phyloP scores from a whole-genome alignment of 768 basidiomycete genomes.

The Hemileccinum impolitum region DNA sequence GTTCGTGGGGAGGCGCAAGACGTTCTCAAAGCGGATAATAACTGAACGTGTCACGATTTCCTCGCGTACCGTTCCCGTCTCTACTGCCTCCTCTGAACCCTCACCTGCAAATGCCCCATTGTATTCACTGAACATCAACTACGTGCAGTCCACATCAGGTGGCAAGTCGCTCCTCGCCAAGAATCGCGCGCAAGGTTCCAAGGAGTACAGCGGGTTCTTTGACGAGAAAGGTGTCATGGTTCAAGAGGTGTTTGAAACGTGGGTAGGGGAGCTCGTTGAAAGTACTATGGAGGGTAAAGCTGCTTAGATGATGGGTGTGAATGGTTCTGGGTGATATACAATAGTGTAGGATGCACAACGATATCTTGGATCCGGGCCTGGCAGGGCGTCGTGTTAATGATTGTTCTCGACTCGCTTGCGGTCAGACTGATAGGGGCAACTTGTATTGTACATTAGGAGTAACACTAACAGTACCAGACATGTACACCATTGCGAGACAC shows the following conservation, averaged over 20 bases:
- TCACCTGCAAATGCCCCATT: slow-evolving; percentile 51
- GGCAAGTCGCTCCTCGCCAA: slow-evolving; percentile 84
- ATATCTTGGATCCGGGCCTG: slow-evolving; percentile 21
- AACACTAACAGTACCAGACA: too few species aligned
- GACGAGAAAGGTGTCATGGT: slow-evolving; percentile 79
- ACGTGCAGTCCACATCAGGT: slow-evolving; percentile 75
- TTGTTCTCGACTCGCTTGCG: not conserved
- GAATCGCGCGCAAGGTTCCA: slow-evolving; percentile 54
- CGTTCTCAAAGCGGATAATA: slow-evolving; percentile 88
- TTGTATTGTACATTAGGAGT: too few species aligned
- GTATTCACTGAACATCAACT: slow-evolving; percentile 65
- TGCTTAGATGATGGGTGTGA: slow-evolving; percentile 28
- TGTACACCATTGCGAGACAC: too few species aligned
- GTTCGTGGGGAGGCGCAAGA: slow-evolving; percentile 88
- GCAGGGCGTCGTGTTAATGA: not conserved
- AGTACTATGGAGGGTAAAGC: slow-evolving; percentile 67
- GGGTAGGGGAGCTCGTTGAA: slow-evolving; percentile 75
- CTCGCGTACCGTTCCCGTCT: slow-evolving; percentile 58
- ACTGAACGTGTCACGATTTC: slow-evolving; percentile 84
- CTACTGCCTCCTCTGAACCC: slow-evolving; percentile 8
- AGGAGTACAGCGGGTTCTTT: slow-evolving; percentile 72
- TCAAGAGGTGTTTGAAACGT: slow-evolving; percentile 68
- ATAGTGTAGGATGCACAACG: slow-evolving; percentile 30
- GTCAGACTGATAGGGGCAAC: too few species aligned
- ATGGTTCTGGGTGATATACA: slow-evolving; percentile 13